phyloP scores from a whole-genome alignment of 116 monocot genomes.

The Trichopus zeylanicus region DNA sequence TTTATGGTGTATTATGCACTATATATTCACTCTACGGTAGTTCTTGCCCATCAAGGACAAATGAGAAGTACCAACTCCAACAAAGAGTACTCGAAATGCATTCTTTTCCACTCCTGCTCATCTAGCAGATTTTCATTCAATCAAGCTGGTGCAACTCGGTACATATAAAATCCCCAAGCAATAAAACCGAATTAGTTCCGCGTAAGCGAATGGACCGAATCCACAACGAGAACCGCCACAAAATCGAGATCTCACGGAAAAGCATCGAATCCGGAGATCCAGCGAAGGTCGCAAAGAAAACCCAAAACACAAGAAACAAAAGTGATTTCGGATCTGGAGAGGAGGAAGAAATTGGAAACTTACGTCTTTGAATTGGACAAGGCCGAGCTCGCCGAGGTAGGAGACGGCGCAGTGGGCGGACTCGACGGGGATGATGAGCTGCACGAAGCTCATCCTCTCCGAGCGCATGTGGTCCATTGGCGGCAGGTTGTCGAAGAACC shows the following conservation, averaged over 20 bases:
- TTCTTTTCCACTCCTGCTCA: background rate
- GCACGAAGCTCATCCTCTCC: slow-evolving; percentile 84
- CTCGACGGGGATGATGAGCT: slow-evolving; percentile 91
- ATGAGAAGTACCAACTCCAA: background rate
- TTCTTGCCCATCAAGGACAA: background rate
- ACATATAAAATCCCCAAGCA: too few relatives aligned
- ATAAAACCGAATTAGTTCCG: too few relatives aligned
- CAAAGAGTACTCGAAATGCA: background rate
- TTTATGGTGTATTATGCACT: background rate
- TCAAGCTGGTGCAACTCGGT: too few relatives aligned
- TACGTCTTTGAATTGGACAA: slow-evolving; percentile 90
- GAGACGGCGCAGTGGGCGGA: slow-evolving; percentile 64
- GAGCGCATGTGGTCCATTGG: slow-evolving; percentile 53
- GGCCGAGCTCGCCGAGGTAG: slow-evolving; percentile 83
- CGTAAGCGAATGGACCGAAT: too few relatives aligned
- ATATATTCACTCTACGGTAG: background rate
- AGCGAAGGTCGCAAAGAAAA: too few relatives aligned
- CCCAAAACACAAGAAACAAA: background rate
- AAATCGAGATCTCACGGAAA: background rate
- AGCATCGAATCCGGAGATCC: background rate
- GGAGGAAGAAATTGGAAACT: too few relatives aligned
- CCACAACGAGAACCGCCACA: too few relatives aligned
- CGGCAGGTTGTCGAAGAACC: slow-evolving; percentile 15
- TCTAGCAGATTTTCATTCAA: too few relatives aligned
- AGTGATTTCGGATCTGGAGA: background rate